These are phyloP conservation scores for Nemania sp. DNA, from an alignment of 2,329 filamentous ascomycete genomes.

Conservation along the genomic window DNA sequence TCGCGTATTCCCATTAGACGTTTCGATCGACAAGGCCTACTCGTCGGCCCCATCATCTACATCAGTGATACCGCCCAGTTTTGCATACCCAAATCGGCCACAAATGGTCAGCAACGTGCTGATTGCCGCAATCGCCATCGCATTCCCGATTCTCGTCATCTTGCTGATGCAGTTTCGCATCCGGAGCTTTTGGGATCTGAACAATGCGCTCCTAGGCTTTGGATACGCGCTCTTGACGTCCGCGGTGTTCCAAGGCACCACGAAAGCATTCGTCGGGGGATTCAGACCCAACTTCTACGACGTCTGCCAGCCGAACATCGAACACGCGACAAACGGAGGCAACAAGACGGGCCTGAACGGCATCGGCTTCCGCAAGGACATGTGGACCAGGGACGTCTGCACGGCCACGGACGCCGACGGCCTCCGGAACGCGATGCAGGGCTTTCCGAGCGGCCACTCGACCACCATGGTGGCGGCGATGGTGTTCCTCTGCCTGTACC, in stretches of 20 bases:
- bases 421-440: constrained; percentile 65
- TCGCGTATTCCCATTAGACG: constrained; percentile 24
- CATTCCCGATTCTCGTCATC: constrained; percentile 63
- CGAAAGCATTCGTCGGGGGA: constrained; percentile 70
- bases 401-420: constrained; percentile 55
- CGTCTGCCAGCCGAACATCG: constrained; percentile 64
- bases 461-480: constrained; percentile 67
- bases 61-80: constrained; percentile 13
- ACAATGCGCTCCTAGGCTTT: constrained; percentile 66
- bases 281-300: constrained; percentile 67
- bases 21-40: neutral
- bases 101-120: constrained; percentile 25
- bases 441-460: constrained; percentile 71
- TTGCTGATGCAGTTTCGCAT: constrained; percentile 62
- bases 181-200: constrained; percentile 61
- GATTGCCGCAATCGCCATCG: constrained; percentile 47
- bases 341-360: constrained; percentile 35
- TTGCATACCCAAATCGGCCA: constrained; percentile 21
- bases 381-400: constrained; percentile 68
- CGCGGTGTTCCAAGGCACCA: constrained; percentile 66
- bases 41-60: neutral
- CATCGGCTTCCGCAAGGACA: constrained; percentile 60
- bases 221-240: constrained; percentile 63
- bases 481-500: constrained; percentile 67
- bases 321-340: constrained; percentile 36